Evolutionary conservation across 768 basidiomycete genomes (phyloP), one percentile per base, ranked within the genome.

Genomic region (Infundibulicybe gibba): DNA sequence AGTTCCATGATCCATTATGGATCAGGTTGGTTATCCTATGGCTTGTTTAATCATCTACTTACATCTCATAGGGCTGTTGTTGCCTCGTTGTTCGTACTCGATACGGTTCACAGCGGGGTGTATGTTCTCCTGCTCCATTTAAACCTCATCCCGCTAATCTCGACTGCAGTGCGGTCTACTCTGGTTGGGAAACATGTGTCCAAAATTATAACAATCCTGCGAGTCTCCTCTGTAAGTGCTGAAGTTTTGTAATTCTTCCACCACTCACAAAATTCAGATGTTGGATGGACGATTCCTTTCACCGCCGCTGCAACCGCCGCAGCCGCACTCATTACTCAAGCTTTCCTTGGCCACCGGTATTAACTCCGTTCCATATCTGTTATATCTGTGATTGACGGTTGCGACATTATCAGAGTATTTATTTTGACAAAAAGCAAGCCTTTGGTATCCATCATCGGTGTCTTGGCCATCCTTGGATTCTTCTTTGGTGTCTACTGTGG

Each of bases 251-350:
- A 38, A 8, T 31, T 31, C 15, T 12, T 6, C 2, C 6, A 20
- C 30, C 33, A 1, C 50, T 19, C n/a, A 10, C 31, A 3, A 19
- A 1, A 49, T 41, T 2, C 52, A 76, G 74, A 56, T 34, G 67
- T 69, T 41, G 59, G 59, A n/a, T 80, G 78, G 76, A 72, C 71
- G 3, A 73, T 76, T 39, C 70, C 72, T 2, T 75, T 79, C 46
- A 79, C 76, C 0, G 72, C 77, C 4, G 59, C 70, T 16, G 73
- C 69, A 5, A 76, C 70, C 5, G 61, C 74, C 1, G 55, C 76
- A 5, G 69, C 74, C 14, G 77, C 76, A 0, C 55, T 79, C 30
- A 62, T 77, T n/a, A 76, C 77, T 0, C 79, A 81, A 50, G 44
- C 61, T 32, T 79, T 75, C 60, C 62, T 79, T 20, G 70, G 64